Evolutionary conservation across 2,329 filamentous ascomycete genomes (phyloP), one percentile per base, ranked within the genome.

Genomic region (Neospermospora avenae): DNA sequence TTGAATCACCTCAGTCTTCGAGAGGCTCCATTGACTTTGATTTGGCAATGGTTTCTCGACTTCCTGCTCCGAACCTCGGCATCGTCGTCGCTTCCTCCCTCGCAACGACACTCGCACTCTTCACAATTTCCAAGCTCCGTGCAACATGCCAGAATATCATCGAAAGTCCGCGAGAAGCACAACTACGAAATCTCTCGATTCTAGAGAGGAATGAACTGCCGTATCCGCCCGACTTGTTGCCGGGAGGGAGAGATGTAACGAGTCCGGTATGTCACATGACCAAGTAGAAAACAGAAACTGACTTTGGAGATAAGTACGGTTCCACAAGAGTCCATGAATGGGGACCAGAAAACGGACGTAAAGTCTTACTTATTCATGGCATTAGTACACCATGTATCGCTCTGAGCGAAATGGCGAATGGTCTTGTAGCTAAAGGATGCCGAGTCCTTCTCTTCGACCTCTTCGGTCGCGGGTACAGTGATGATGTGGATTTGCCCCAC

Each of bases 371-470:
- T 25, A 75, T 96, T 16, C 91, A 93, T 73, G 91, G 91, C 4
- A 93, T 95, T 68, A 89, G 85, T 53, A 95, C 90, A 5, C 91
- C 91, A 0, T 86, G 85, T 63, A 77, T 93, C 51, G 81, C 89
- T 0, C 75, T 93, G 18, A 85, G 84, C 2, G 80, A 83, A 44
- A 72, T 95, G 37, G 88, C 88, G 14, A 78, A 84, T 70, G 82
- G 80, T 55, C 78, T 96, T 55, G 89, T 83, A 0, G 75, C 77
- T 6, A 80, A 78, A 58, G 89, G 90, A 0, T 92, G 83, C 72
- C 80, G 91, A 62, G 90, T 96, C 2, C 87, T 96, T 82, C 76
- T 93, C 1, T 91, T 93, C 70, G 88, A 91, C 71, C 79, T 91
- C 53, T 91, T 87, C 65, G 90, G 90, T 22, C 81, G 91, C 67